These are phyloP conservation scores for Paramarasmius palmivorus DNA, from an alignment of 1,284 basidiomycete species.

Conservation along the genomic window DNA sequence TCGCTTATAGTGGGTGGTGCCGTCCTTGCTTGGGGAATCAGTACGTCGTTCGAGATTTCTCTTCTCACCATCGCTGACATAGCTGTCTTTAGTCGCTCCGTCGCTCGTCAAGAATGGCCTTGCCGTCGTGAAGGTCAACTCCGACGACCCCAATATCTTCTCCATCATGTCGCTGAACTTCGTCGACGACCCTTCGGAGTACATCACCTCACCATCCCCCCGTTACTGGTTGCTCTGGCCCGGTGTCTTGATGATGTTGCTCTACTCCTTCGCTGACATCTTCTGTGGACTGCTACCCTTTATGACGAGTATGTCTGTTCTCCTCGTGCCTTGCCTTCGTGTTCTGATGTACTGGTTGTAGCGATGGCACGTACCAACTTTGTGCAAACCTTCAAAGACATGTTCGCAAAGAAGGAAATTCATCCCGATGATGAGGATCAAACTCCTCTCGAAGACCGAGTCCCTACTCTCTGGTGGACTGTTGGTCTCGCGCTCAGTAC, in stretches of 20 bases:
- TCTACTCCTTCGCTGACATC: slow-evolving; percentile 52
- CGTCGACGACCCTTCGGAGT: slow-evolving; percentile 36
- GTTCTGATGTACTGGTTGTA: slow-evolving; percentile 6
- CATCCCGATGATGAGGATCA: slow-evolving; percentile 46
- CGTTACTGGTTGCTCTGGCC: slow-evolving; percentile 75
- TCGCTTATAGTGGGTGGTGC: slow-evolving; percentile 43
- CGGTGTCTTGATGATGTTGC: slow-evolving; percentile 56
- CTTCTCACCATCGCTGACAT: too few species aligned
- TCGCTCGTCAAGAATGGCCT: slow-evolving; percentile 53
- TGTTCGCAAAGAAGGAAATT: slow-evolving; percentile 29
- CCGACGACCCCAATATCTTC: slow-evolving; percentile 42
- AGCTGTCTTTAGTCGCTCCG: slow-evolving; percentile 51
- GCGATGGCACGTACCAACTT: slow-evolving; percentile 18
- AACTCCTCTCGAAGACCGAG: slow-evolving; percentile 52
- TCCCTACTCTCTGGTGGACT: slow-evolving; percentile 59
- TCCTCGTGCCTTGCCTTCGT: background rate
- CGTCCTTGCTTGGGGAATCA: slow-evolving; percentile 66
- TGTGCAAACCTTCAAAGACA: slow-evolving; percentile 26
- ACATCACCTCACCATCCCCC: slow-evolving; percentile 50
- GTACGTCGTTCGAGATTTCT: too few species aligned
- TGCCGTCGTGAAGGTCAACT: slow-evolving; percentile 39
- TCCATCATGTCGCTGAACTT: slow-evolving; percentile 47
- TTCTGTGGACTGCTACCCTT: slow-evolving; percentile 36
- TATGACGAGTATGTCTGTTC: slow-evolving; percentile 25
- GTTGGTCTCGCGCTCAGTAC: slow-evolving; percentile 49